Base-by-base conservation (phyloP, 371 early-diverging fungal species). In the Synchytrium microbalum region DNA sequence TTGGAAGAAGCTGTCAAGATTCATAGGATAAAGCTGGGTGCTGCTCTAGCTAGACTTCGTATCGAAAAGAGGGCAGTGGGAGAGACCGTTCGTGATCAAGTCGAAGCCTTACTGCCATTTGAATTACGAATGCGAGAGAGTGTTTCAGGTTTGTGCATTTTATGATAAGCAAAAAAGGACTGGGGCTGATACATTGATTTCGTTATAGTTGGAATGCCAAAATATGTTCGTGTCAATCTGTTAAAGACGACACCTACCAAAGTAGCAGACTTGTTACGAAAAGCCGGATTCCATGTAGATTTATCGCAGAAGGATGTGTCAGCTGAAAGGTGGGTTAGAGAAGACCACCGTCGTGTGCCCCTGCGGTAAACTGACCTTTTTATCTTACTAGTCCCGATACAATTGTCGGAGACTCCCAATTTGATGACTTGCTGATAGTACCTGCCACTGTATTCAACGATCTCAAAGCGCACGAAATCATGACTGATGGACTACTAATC, bases 401-500 rank as follows among this genome's bases (percentile, higher is more conserved):
- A 5, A 38, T 19, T 8, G 13, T 26, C n/a, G 13, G 32, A 8
- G 97, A 96, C 71, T 74, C 70, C 1, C 89, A 92, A 68, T 72
- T 96, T 63, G 70, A 72, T 46, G 92, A 94, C 60, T 72, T 95
- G 72, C 78, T 96, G 13, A 86, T 92, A 2, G 87, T 96, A 33
- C 89, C 94, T 26, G 82, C 90, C 1, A 82, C 81, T 33, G 53
- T 67, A 10, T 75, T 70, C 58, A 88, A 89, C 0, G 92, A 92
- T 58, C 83, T 96, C 25, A 93, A 93, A 69, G 82, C 80, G 14
- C 86, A 92, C 71, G 75, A 81, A 24, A 68, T 91, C 3, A 88
- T 88, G 53, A 69, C 70, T 1, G 78, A 85, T 10, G 96, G 94
- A 5, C 75, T 83, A 14, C 80, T 96, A 16, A 87, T 96, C 26